Percentiles rank a stretch among this genome's conserved stretches.
Evolutionary conservation across 2,329 filamentous ascomycete species (phyloP).

Genomic region (Zalaria sp.): DNA sequence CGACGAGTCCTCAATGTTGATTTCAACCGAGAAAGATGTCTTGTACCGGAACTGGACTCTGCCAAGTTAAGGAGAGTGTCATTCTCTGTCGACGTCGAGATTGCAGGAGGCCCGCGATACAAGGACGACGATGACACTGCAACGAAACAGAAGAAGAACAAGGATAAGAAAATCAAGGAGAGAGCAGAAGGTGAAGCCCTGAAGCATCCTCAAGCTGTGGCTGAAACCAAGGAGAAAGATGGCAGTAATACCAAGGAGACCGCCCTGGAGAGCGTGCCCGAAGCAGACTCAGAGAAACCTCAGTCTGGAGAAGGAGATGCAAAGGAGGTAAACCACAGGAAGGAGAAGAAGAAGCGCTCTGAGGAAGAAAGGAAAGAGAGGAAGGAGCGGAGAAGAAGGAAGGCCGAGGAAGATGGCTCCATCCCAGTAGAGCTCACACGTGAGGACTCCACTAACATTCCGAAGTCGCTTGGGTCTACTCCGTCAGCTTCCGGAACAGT

Average conservation of each 20-base stretch:
- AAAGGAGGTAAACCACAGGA: constrained; percentile 39
- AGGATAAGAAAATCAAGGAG: constrained; percentile 47
- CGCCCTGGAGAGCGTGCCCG: constrained; percentile 10
- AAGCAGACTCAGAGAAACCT: constrained; percentile 14
- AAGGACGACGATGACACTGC: constrained; percentile 31
- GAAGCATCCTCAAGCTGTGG: constrained; percentile 47
- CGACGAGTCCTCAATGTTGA: constrained; percentile 78
- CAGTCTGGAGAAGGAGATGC: constrained; percentile 9
- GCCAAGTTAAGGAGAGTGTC: constrained; percentile 75
- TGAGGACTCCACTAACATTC: constrained; percentile 33
- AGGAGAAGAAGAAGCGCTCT: constrained; percentile 90
- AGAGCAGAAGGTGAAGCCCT: constrained; percentile 61
- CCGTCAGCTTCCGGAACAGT: constrained; percentile 7
- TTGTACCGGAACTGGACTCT: constrained; percentile 63
- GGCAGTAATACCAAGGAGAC: constrained; percentile 22
- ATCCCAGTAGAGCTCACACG: constrained; percentile 72
- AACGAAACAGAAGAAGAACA: constrained; percentile 42
- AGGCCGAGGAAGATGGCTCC: constrained; percentile 76
- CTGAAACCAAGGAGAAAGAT: constrained; percentile 42
- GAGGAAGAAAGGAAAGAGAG: constrained; percentile 86
- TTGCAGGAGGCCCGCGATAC: constrained; percentile 75
- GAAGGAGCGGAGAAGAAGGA: constrained; percentile 73
- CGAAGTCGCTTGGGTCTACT: constrained; percentile 8
- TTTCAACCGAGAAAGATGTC: constrained; percentile 61
- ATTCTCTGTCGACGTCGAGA: constrained; percentile 95